A percentile compares a stretch with the other conserved stretches of the same genome.
These are phyloP conservation scores for Boletus calvinii DNA, from an alignment of 1,284 basidiomycete species.

Conservation along the genomic window DNA sequence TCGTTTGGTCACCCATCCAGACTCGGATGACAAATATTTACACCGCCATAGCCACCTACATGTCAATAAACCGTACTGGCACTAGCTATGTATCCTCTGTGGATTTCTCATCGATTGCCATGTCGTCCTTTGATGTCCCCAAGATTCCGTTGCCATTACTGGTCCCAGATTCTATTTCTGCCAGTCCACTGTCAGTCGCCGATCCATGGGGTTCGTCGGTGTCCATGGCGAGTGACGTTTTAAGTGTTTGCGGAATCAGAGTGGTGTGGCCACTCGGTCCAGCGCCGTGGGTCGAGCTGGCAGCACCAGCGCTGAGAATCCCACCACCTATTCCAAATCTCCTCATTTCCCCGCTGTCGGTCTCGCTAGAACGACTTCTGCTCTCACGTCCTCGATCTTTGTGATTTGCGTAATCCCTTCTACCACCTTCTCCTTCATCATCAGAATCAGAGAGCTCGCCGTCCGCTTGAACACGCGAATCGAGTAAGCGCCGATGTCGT, in stretches of 20 bases:
- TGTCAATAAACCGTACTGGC: not conserved
- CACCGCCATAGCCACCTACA: not conserved
- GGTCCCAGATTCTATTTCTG: slow-evolving; percentile 21
- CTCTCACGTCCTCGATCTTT: slow-evolving; percentile 49
- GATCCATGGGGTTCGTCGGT: slow-evolving; percentile 39
- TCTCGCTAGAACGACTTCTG: slow-evolving; percentile 38
- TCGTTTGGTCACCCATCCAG: not conserved
- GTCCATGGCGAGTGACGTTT: slow-evolving; percentile 51
- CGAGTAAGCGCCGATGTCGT: slow-evolving; percentile 69
- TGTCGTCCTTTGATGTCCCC: slow-evolving; percentile 26
- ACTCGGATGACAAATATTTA: slow-evolving; percentile 26
- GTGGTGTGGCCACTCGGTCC: slow-evolving; percentile 71
- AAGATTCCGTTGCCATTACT: slow-evolving; percentile 15
- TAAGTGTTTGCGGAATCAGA: slow-evolving; percentile 35
- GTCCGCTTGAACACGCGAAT: slow-evolving; percentile 71
- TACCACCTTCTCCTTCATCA: slow-evolving; percentile 81
- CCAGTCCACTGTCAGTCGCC: slow-evolving; percentile 26
- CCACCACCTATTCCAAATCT: slow-evolving; percentile 69
- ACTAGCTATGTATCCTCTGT: slow-evolving; percentile 12
- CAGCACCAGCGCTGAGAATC: slow-evolving; percentile 59
- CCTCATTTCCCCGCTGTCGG: slow-evolving; percentile 42
- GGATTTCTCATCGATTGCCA: slow-evolving; percentile 25
- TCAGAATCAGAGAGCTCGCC: slow-evolving; percentile 84
- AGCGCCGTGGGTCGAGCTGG: slow-evolving; percentile 60
- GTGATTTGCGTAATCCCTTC: slow-evolving; percentile 63